phyloP scores from a whole-genome alignment of 2,329 filamentous ascomycete species.

The Whalleya microplaca region DNA sequence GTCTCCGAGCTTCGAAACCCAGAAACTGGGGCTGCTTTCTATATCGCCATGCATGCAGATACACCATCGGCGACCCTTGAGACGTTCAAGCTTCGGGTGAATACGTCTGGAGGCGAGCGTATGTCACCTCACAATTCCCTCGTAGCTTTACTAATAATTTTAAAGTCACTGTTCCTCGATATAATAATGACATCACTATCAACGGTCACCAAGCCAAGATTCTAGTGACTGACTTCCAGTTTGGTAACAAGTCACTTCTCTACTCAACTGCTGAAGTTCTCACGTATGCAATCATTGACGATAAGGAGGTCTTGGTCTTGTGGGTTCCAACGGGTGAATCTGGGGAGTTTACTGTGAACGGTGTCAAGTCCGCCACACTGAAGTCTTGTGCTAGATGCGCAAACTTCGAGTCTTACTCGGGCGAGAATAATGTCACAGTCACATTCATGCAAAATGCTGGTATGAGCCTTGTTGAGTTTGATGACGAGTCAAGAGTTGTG shows the following conservation, averaged over 20 bases:
- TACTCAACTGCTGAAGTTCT: conserved; percentile 61
- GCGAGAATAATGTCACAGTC: conserved; percentile 45
- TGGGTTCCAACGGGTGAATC: conserved; percentile 59
- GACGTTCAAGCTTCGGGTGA: conserved; percentile 57
- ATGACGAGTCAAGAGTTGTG: conserved; percentile 52
- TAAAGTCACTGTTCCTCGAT: conserved; percentile 54
- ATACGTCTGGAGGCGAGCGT: conserved; percentile 56
- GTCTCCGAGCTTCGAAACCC: conserved; percentile 63
- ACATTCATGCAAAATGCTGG: conserved; percentile 55
- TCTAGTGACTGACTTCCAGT: conserved; percentile 60
- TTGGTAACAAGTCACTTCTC: conserved; percentile 54
- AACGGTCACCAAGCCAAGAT: conserved; percentile 67
- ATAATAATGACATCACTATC: conserved; percentile 51
- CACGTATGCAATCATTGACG: conserved; percentile 53
- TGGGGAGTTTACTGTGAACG: conserved; percentile 56
- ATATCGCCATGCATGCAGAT: conserved; percentile 58
- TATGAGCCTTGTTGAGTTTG: conserved; percentile 49
- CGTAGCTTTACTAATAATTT: not conserved
- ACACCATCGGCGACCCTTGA: conserved; percentile 56
- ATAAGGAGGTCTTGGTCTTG: conserved; percentile 51
- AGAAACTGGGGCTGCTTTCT: conserved; percentile 60
- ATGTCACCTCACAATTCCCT: not conserved
- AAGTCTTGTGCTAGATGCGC: conserved; percentile 44
- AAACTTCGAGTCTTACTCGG: conserved; percentile 46
- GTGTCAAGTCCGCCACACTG: conserved; percentile 40